These are phyloP conservation scores for Ganoderma leucocontextum DNA, from an alignment of 1,284 basidiomycete species.

Conservation along the genomic window DNA sequence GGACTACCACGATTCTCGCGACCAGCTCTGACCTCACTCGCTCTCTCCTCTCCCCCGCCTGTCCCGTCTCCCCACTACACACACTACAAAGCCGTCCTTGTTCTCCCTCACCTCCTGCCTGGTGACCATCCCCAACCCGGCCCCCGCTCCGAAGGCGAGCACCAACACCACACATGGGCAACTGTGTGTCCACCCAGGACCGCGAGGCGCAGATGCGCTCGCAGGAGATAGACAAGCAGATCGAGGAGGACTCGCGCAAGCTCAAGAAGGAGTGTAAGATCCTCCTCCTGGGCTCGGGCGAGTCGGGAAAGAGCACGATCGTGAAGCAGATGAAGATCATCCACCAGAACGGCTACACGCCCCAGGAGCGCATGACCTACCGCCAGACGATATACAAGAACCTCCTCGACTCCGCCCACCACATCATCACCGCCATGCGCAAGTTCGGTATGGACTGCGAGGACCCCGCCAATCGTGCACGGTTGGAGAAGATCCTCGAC, in stretches of 20 bases:
- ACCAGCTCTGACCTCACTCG: neutral
- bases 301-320: constrained; percentile 95
- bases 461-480: constrained; percentile 73
- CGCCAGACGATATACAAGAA: constrained; percentile 87
- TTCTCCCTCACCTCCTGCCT: constrained; percentile 2
- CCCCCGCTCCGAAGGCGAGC: constrained; percentile 20
- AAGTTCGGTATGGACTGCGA: constrained; percentile 90
- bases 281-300: constrained; percentile 83
- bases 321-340: constrained; percentile 99
- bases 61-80: neutral
- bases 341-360: constrained; percentile 92
- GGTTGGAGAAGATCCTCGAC: constrained; percentile 70
- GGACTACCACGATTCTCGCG: neutral
- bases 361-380: constrained; percentile 83
- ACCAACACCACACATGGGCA: constrained; percentile 58
- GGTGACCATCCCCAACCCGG: constrained; percentile 7
- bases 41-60: neutral
- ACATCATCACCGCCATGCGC: constrained; percentile 88
- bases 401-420: constrained; percentile 90
- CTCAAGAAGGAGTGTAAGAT: constrained; percentile 96
- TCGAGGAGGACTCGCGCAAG: constrained; percentile 76
- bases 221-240: constrained; percentile 74
- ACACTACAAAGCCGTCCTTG: constrained; percentile 3
- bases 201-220: constrained; percentile 71
- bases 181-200: constrained; percentile 68